These are phyloP conservation scores for Melampsora allii-populina DNA, from an alignment of 1,284 basidiomycete genomes.

Conservation along the genomic window DNA sequence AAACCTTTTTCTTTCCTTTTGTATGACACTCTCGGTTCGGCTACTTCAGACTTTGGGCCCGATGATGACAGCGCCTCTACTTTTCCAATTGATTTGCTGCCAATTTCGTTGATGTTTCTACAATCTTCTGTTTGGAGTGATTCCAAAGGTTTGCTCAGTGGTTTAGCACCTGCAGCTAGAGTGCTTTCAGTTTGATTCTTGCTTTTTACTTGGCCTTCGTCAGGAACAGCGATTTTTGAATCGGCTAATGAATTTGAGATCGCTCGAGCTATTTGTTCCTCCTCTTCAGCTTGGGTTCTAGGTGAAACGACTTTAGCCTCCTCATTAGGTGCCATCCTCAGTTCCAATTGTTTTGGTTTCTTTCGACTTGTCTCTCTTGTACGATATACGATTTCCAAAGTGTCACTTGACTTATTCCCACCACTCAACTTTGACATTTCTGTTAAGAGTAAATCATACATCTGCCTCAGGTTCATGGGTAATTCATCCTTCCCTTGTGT, in stretches of 20 bases:
- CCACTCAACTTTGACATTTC: background rate
- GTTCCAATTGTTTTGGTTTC: background rate
- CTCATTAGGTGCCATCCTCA: no score
- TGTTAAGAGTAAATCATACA: slow-evolving; percentile 6
- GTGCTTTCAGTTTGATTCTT: no score
- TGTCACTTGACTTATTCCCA: background rate
- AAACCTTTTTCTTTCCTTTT: slow-evolving; percentile 50
- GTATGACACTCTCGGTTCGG: background rate
- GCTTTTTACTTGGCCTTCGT: no score
- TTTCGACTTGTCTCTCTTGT: slow-evolving; percentile 12
- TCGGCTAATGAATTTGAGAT: background rate
- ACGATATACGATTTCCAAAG: slow-evolving; percentile 33
- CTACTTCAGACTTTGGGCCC: background rate
- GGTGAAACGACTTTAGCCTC: no score
- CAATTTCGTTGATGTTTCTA: background rate
- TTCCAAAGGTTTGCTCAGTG: background rate
- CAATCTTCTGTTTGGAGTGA: background rate
- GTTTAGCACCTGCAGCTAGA: background rate
- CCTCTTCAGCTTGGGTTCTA: background rate
- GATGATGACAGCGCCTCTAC: background rate
- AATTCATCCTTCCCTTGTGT: background rate
- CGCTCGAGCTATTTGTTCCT: background rate
- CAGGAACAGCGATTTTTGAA: background rate
- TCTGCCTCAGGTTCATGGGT: slow-evolving; percentile 14
- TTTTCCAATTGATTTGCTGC: background rate